Evolutionary conservation across 192 early-diverging fungal species (phyloP).

Genomic region (Podila minutissima): DNA sequence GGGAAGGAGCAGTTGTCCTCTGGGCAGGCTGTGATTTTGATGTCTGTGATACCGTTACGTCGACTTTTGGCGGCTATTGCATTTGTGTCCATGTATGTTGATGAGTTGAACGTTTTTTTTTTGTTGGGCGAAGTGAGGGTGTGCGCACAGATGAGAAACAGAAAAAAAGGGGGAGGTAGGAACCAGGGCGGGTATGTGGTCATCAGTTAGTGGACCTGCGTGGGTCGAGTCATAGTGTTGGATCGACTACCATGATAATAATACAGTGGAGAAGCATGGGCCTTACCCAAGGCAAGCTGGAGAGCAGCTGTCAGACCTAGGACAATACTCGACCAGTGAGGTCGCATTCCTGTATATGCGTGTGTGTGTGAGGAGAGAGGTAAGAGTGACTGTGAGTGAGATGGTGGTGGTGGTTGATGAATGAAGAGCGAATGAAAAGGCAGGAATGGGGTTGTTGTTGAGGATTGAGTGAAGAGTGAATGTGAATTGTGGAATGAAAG

Average conservation of each 20-base stretch:
- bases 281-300: constrained; percentile 22
- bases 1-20: constrained; percentile 35
- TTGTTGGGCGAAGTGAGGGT: neutral
- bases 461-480: neutral
- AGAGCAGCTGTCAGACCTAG: constrained; percentile 23
- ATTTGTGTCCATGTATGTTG: neutral
- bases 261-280: neutral
- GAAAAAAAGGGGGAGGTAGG: neutral
- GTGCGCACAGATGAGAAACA: neutral
- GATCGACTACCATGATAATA: neutral
- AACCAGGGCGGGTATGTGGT: neutral
- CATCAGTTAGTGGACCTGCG: no score
- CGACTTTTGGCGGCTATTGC: neutral
- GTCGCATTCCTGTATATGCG: constrained; percentile 9
- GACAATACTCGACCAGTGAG: constrained; percentile 17
- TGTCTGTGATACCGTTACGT: constrained; percentile 25
- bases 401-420: neutral
- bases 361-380: neutral
- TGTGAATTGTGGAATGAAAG: neutral
- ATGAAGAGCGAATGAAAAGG: neutral
- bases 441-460: neutral
- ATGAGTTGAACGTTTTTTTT: no score
- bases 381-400: neutral
- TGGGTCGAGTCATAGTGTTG: no score
- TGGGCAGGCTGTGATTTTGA: constrained; percentile 28